Evolutionary conservation across 306 rosid genomes (phyloP).

Genomic region (Sechiopsis laciniata): DNA sequence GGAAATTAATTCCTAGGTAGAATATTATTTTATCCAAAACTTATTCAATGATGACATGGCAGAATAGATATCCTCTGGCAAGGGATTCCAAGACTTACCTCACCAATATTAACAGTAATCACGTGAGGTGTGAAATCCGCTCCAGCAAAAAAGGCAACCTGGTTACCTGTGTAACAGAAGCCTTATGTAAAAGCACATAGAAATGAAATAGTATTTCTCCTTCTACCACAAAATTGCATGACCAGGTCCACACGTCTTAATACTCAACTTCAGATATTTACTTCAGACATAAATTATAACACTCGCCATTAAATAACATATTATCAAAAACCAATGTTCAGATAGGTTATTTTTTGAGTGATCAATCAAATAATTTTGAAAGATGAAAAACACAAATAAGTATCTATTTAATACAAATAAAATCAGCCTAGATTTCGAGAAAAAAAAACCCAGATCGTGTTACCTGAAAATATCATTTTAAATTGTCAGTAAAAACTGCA

Average conservation of each 20-base stretch:
- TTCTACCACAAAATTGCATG: constrained; percentile 12
- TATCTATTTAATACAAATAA: no score
- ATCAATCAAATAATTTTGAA: no score
- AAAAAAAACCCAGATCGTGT: no score
- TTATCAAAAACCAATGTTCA: no score
- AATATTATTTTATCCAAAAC: neutral
- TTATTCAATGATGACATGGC: neutral
- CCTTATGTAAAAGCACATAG: neutral
- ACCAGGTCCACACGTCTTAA: neutral
- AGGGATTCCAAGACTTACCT: constrained; percentile 15
- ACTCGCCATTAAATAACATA: neutral
- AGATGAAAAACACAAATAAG: no score
- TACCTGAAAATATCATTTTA: no score
- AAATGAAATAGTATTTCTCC: neutral
- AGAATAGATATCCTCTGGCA: neutral
- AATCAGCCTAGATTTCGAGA: no score
- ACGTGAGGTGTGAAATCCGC: constrained; percentile 21
- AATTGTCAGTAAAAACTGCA: no score
- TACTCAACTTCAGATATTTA: neutral
- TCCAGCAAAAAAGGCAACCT: constrained; percentile 7
- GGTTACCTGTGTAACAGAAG: constrained; percentile 9
- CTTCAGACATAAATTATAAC: neutral
- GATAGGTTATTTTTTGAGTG: no score
- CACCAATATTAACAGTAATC: constrained; percentile 21
- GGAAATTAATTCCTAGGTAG: no score